A percentile compares a stretch with the other conserved stretches of the same genome.
These are phyloP conservation scores for Cercospora zeae-maydis DNA, from an alignment of 2,329 filamentous ascomycete species.

Conservation along the genomic window DNA sequence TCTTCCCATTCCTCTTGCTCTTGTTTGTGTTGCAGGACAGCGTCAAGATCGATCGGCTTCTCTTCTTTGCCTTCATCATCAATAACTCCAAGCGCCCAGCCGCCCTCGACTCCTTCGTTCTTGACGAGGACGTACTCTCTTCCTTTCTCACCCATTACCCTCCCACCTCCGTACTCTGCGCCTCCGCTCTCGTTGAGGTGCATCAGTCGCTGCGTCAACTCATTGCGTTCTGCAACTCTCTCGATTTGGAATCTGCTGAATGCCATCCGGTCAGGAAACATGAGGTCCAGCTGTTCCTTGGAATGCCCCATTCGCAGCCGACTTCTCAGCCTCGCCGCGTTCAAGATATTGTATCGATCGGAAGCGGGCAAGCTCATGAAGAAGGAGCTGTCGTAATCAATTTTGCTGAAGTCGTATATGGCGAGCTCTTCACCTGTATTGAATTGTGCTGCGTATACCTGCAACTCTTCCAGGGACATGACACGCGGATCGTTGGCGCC, in stretches of 20 bases:
- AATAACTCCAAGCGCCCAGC: conserved; percentile 93
- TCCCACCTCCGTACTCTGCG: conserved; percentile 61
- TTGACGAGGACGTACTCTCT: conserved; percentile 95
- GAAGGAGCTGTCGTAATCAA: conserved; percentile 94
- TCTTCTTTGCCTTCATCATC: conserved; percentile 76
- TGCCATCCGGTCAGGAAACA: conserved; percentile 97
- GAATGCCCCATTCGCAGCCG: conserved; percentile 91
- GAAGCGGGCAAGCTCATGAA: conserved; percentile 85
- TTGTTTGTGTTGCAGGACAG: conserved; percentile 50
- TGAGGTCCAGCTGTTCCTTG: conserved; percentile 90
- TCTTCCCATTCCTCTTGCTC: conserved; percentile 55
- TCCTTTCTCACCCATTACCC: conserved; percentile 79
- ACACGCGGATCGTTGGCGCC: conserved; percentile 88
- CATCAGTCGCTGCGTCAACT: conserved; percentile 93
- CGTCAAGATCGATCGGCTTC: conserved; percentile 90
- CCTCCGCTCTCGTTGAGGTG: conserved; percentile 79
- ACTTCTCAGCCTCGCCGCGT: conserved; percentile 83
- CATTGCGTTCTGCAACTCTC: conserved; percentile 84
- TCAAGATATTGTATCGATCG: conserved; percentile 95
- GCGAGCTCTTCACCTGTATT: conserved; percentile 84
- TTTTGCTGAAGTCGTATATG: conserved; percentile 93
- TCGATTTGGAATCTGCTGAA: conserved; percentile 97
- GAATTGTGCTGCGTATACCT: conserved; percentile 91
- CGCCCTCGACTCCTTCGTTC: conserved; percentile 90
- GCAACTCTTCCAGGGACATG: conserved; percentile 91